Conservation (phyloP, 805 yeast species). For the Aciculoconidium aculeatum region DNA sequence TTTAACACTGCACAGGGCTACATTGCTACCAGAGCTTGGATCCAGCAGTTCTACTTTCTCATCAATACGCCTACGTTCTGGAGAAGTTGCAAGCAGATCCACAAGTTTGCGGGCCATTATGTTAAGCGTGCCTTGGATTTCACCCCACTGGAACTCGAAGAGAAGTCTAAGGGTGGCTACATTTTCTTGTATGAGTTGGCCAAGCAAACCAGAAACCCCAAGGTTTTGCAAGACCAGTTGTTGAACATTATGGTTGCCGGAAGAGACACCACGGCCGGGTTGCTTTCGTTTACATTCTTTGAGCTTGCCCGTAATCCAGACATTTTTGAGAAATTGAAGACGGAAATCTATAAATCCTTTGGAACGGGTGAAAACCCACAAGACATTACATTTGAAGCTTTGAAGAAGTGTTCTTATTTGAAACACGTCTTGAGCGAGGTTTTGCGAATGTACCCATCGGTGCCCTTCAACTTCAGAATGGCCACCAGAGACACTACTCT, state of each 20-base stretch:
- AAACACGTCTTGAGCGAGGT: slow-evolving; percentile 20
- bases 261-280: slow-evolving; percentile 25
- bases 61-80: slow-evolving; percentile 22
- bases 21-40: slow-evolving; percentile 30
- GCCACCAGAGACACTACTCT: slow-evolving; percentile 20
- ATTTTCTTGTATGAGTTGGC: slow-evolving; percentile 24
- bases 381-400: slow-evolving; percentile 27
- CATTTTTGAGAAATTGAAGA: slow-evolving; percentile 14
- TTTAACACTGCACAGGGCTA: slow-evolving; percentile 29
- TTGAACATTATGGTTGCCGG: slow-evolving; percentile 26
- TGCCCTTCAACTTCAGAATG: slow-evolving; percentile 21
- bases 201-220: slow-evolving; percentile 20
- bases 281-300: slow-evolving; percentile 22
- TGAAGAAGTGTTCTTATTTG: slow-evolving; percentile 23
- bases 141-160: slow-evolving; percentile 12
- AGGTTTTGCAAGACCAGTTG: slow-evolving; percentile 21
- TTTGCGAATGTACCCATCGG: slow-evolving; percentile 24
- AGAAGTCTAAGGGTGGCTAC: slow-evolving; percentile 16
- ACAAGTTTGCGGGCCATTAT: slow-evolving; percentile 19
- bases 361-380: slow-evolving; percentile 19
- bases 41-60: slow-evolving; percentile 16
- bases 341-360: slow-evolving; percentile 14
- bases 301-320: slow-evolving; percentile 22
- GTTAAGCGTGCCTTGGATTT: slow-evolving; percentile 12
- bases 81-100: slow-evolving; percentile 25